phyloP scores from a whole-genome alignment of 495 filamentous ascomycete genomes.

The Astrothelium macrocarpum region DNA sequence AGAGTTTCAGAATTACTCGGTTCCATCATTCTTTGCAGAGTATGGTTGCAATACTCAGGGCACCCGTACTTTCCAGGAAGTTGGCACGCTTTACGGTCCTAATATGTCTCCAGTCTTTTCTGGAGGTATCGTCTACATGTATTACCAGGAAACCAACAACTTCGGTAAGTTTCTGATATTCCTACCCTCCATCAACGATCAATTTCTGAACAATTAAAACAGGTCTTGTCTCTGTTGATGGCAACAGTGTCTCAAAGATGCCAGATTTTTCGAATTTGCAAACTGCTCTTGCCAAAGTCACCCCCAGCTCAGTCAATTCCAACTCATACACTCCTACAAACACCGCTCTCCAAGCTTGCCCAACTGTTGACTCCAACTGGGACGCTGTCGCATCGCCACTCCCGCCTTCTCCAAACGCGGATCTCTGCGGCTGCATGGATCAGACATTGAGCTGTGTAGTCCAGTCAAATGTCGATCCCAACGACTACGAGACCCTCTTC shows the following conservation, averaged over 20 bases:
- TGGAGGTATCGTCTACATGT: slow-evolving; percentile 96
- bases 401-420: slow-evolving; percentile 67
- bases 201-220: slow-evolving; percentile 1
- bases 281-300: slow-evolving; percentile 54
- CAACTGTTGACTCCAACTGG: slow-evolving; percentile 56
- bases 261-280: slow-evolving; percentile 68
- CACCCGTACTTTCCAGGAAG: slow-evolving; percentile 76
- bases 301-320: slow-evolving; percentile 56
- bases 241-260: slow-evolving; percentile 48
- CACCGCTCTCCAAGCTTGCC: slow-evolving; percentile 62
- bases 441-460: slow-evolving; percentile 61
- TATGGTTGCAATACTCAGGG: slow-evolving; percentile 83
- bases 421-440: slow-evolving; percentile 77
- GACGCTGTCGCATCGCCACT: slow-evolving; percentile 51
- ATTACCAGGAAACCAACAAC: slow-evolving; percentile 83
- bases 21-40: slow-evolving; percentile 94
- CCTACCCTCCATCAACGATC: too few relatives aligned
- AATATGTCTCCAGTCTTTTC: slow-evolving; percentile 82
- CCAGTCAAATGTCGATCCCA: slow-evolving; percentile 35
- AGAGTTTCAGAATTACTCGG: slow-evolving; percentile 77
- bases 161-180: slow-evolving; percentile 50
- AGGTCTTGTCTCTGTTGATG: slow-evolving; percentile 58
- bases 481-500: slow-evolving; percentile 59
- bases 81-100: slow-evolving; percentile 66
- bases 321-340: slow-evolving; percentile 68